Evolutionary conservation across 2,329 filamentous ascomycete species (phyloP).

Genomic region (Graphiopsis chlorocephala): DNA sequence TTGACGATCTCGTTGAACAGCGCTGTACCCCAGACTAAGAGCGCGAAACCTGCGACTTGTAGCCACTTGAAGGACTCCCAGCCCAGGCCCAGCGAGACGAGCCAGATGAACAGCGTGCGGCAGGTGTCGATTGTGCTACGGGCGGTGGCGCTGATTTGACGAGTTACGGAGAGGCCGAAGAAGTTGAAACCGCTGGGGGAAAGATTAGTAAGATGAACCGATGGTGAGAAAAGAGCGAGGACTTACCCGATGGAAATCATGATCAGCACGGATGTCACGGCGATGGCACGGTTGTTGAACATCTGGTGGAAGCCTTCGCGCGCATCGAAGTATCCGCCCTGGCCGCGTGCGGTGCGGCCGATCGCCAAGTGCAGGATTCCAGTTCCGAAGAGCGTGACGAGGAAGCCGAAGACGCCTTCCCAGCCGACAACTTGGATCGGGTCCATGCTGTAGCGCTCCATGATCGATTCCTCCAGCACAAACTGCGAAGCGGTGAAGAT

Average conservation of each 20-base stretch:
- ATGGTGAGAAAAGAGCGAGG: neutral
- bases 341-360: conserved; percentile 70
- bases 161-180: conserved; percentile 91
- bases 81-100: conserved; percentile 85
- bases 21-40: conserved; percentile 95
- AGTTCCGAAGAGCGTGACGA: conserved; percentile 75
- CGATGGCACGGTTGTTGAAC: conserved; percentile 66
- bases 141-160: conserved; percentile 84
- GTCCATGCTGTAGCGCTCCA: conserved; percentile 74
- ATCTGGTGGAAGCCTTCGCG: conserved; percentile 82
- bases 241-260: conserved; percentile 96
- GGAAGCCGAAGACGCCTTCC: conserved; percentile 91
- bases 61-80: conserved; percentile 99
- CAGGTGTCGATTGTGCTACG: conserved; percentile 97
- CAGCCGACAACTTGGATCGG: conserved; percentile 91
- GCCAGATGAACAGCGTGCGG: conserved; percentile 96
- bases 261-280: conserved; percentile 77
- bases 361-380: conserved; percentile 73
- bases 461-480: conserved; percentile 89
- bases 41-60: conserved; percentile 81
- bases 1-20: conserved; percentile 92
- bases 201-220: neutral
- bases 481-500: conserved; percentile 97
- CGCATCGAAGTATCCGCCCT: conserved; percentile 85
- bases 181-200: conserved; percentile 85